Evolutionary conservation across 2,329 filamentous ascomycete species (phyloP).

Genomic region (Rasamsonia emersonii): DNA sequence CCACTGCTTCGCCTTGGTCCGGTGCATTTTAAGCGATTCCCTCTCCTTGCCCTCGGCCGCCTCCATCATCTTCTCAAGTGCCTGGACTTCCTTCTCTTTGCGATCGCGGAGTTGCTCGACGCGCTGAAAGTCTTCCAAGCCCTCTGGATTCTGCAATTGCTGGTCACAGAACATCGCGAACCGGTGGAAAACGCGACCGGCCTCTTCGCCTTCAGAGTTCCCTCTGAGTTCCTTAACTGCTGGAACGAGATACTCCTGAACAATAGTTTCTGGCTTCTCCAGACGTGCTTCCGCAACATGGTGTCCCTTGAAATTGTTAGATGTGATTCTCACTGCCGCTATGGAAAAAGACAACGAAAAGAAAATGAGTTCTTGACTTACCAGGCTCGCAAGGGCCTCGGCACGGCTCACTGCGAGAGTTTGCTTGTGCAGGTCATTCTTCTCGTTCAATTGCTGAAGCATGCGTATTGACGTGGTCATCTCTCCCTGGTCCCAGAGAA

Average conservation of each 20-base stretch:
- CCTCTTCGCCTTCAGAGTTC: constrained; percentile 58
- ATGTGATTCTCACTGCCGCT: constrained; percentile 10
- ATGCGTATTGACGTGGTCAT: constrained; percentile 81
- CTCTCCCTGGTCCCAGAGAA: constrained; percentile 91
- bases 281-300: constrained; percentile 83
- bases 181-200: constrained; percentile 84
- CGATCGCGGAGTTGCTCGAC: constrained; percentile 69
- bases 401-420: constrained; percentile 64
- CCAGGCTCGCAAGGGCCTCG: constrained; percentile 74
- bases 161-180: constrained; percentile 94
- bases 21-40: constrained; percentile 50
- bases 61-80: constrained; percentile 56
- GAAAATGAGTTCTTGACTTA: constrained; percentile 27
- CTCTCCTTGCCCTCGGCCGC: constrained; percentile 44
- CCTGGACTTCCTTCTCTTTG: constrained; percentile 70
- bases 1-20: constrained; percentile 74
- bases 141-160: constrained; percentile 79
- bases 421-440: constrained; percentile 57
- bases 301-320: constrained; percentile 49
- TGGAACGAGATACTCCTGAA: constrained; percentile 74
- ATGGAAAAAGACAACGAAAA: constrained; percentile 1
- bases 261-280: constrained; percentile 84
- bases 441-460: constrained; percentile 63
- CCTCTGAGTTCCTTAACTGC: constrained; percentile 74
- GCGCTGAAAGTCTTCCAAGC: constrained; percentile 73